Evolutionary conservation across 257 asterid genomes (phyloP).

Genomic region (Nyctanthes arbortristis): DNA sequence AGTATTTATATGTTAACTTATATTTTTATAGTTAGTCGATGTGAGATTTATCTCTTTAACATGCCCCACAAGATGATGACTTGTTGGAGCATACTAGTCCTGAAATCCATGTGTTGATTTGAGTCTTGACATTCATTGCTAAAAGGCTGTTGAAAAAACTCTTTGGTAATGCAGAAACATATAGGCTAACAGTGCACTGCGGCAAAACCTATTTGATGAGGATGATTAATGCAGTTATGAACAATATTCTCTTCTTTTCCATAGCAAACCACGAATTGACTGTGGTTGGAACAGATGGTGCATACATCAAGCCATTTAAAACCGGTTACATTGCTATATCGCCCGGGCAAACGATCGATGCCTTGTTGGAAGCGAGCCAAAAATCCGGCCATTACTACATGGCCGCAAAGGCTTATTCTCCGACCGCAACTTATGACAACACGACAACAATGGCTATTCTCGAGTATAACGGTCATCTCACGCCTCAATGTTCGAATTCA

Average conservation of each 20-base stretch:
- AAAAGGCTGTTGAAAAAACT: too few relatives aligned
- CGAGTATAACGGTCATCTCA: background rate
- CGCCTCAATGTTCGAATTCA: background rate
- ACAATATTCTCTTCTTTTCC: slow-evolving; percentile 15
- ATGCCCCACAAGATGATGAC: too few relatives aligned
- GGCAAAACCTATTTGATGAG: slow-evolving; percentile 25
- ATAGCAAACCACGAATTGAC: slow-evolving; percentile 13
- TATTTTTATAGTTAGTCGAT: too few relatives aligned
- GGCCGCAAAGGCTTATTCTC: background rate
- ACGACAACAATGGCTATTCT: slow-evolving; percentile 13
- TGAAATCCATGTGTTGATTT: too few relatives aligned
- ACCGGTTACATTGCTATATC: background rate
- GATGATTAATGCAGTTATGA: slow-evolving; percentile 14
- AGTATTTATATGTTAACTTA: too few relatives aligned
- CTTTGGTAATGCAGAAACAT: background rate
- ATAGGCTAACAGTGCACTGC: background rate
- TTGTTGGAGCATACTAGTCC: too few relatives aligned
- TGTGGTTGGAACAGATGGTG: slow-evolving; percentile 13
- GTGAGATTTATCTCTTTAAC: too few relatives aligned
- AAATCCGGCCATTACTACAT: background rate
- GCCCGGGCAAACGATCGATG: slow-evolving; percentile 4
- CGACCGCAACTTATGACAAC: background rate
- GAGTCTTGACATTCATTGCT: too few relatives aligned
- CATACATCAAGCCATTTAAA: slow-evolving; percentile 3
- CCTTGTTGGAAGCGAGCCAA: slow-evolving; percentile 9